Conservation (phyloP, 306 rosid genomes). For the Quercus aquifolioides region DNA sequence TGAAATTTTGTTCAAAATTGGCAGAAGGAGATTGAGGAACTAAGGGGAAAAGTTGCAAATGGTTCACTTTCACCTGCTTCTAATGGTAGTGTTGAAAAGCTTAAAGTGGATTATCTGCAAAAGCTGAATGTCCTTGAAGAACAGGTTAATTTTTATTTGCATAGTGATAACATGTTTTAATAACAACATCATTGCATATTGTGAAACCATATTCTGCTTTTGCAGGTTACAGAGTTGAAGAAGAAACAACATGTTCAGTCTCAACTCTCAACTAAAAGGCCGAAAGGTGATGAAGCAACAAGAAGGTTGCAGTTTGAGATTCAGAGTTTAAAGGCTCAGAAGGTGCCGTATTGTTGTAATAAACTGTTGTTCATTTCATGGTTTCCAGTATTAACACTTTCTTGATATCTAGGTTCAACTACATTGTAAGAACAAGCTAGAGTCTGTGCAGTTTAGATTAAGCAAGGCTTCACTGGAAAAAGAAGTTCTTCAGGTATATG, state of each 20-base stretch:
- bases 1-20: slow-evolving; percentile 12
- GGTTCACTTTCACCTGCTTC: slow-evolving; percentile 43
- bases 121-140: slow-evolving; percentile 78
- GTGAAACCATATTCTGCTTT: background rate
- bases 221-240: slow-evolving; percentile 71
- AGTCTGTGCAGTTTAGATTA: slow-evolving; percentile 73
- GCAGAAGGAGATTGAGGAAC: slow-evolving; percentile 73
- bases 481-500: slow-evolving; percentile 78
- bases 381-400: background rate
- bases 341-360: slow-evolving; percentile 42
- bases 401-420: slow-evolving; percentile 66
- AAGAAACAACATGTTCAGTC: slow-evolving; percentile 71
- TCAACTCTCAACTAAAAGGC: slow-evolving; percentile 70
- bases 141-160: slow-evolving; percentile 49
- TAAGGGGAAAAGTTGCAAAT: slow-evolving; percentile 42
- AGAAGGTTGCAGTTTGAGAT: slow-evolving; percentile 63
- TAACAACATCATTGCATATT: background rate
- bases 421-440: slow-evolving; percentile 78
- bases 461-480: slow-evolving; percentile 70
- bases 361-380: background rate
- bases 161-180: background rate
- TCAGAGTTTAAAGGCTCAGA: slow-evolving; percentile 80
- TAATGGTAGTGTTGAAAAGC: slow-evolving; percentile 52
- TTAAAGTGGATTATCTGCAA: slow-evolving; percentile 74
- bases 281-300: slow-evolving; percentile 56